Evolutionary conservation across 192 early-diverging fungal genomes (phyloP).

Genomic region (Backusella tuberculispora): DNA sequence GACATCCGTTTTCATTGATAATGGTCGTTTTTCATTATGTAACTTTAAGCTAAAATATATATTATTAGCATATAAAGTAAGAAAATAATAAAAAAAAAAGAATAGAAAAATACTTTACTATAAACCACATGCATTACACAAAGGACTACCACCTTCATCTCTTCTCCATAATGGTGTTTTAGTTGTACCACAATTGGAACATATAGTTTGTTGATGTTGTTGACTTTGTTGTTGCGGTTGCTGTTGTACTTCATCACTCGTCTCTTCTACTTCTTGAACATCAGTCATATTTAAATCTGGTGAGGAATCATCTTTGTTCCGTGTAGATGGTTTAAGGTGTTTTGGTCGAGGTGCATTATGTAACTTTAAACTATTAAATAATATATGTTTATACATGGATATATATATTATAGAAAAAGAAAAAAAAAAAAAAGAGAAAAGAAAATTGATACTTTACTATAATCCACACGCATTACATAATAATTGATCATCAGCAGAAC

Average conservation of each 20-base stretch:
- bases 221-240: too few species aligned
- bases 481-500: constrained; percentile 79
- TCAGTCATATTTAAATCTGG: too few species aligned
- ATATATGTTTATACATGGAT: not conserved
- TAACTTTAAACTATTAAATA: constrained; percentile 62
- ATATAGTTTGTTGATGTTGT: constrained; percentile 40
- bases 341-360: constrained; percentile 84
- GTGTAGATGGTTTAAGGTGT: constrained; percentile 70
- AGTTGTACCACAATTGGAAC: constrained; percentile 78
- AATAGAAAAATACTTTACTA: constrained; percentile 40
- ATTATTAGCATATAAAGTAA: not conserved
- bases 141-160: constrained; percentile 53
- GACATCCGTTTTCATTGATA: constrained; percentile 43
- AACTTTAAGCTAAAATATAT: constrained; percentile 30
- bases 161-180: constrained; percentile 96
- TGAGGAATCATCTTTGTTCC: constrained; percentile 39
- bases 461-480: constrained; percentile 98
- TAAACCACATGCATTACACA: constrained; percentile 65
- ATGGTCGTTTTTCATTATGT: constrained; percentile 41
- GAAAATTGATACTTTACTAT: constrained; percentile 58
- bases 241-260: constrained; percentile 28
- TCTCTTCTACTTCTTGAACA: constrained; percentile 27
- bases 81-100: not conserved
- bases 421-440: not conserved
- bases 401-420: not conserved